phyloP scores from a whole-genome alignment of 1,284 basidiomycete genomes.

The Mycena citricolor region DNA sequence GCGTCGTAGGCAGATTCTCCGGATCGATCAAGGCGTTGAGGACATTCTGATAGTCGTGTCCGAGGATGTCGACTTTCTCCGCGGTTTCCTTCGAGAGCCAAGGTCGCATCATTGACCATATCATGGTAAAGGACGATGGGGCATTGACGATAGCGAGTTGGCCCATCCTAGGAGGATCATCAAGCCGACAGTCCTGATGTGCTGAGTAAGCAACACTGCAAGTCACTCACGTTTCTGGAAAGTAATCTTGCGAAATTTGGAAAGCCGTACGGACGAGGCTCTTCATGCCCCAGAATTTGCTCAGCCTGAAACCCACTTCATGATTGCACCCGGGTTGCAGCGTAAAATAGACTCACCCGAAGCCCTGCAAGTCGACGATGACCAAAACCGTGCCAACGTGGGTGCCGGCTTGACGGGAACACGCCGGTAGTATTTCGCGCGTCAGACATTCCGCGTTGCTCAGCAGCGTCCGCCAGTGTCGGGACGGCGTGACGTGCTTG shows the following conservation, averaged over 20 bases:
- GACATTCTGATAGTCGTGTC: slow-evolving; percentile 53
- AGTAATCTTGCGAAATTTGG: slow-evolving; percentile 75
- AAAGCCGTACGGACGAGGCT: slow-evolving; percentile 56
- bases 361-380: slow-evolving; percentile 67
- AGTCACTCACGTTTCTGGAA: slow-evolving; percentile 67
- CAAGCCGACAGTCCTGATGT: not conserved
- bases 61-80: slow-evolving; percentile 63
- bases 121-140: slow-evolving; percentile 65
- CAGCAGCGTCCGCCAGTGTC: slow-evolving; percentile 61
- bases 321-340: slow-evolving; percentile 1
- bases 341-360: slow-evolving; percentile 45
- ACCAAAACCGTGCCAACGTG: slow-evolving; percentile 54
- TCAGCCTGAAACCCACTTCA: slow-evolving; percentile 34
- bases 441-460: slow-evolving; percentile 61
- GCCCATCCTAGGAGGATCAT: slow-evolving; percentile 74
- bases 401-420: slow-evolving; percentile 50
- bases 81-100: slow-evolving; percentile 73
- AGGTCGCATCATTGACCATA: slow-evolving; percentile 65
- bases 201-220: not conserved
- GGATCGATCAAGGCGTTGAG: slow-evolving; percentile 57
- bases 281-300: slow-evolving; percentile 75
- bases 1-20: slow-evolving; percentile 42
- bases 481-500: slow-evolving; percentile 57
- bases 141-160: slow-evolving; percentile 68
- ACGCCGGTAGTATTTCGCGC: slow-evolving; percentile 67